Evolutionary conservation across 305 asterid species (phyloP).

Genomic region (Fraxinus angustifolia): DNA sequence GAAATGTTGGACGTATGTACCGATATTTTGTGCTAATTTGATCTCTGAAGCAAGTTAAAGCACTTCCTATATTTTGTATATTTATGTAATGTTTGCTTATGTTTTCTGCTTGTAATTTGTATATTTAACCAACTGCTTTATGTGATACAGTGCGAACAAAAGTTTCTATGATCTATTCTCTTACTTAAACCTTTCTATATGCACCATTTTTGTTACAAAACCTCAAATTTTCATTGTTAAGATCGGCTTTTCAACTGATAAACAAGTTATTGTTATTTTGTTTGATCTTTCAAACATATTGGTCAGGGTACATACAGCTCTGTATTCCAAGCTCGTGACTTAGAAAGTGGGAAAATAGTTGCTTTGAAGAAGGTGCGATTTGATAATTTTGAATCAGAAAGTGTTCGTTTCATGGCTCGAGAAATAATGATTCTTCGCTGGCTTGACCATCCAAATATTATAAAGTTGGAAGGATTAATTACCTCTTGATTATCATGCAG

Average conservation of each 20-base stretch:
- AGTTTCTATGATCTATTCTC: not conserved
- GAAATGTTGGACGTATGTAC: not conserved
- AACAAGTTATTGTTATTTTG: not conserved
- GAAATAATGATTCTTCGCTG: constrained; percentile 83
- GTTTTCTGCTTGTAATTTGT: not conserved
- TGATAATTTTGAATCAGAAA: too few species aligned
- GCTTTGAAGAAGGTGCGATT: constrained; percentile 93
- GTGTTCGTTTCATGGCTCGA: constrained; percentile 83
- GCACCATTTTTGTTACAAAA: not conserved
- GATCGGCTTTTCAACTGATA: constrained; percentile 1
- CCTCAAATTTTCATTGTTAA: not conserved
- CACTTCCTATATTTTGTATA: not conserved
- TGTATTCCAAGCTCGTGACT: constrained; percentile 86
- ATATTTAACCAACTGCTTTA: not conserved
- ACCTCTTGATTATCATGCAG: constrained; percentile 86
- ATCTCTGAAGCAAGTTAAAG: not conserved
- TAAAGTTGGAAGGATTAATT: constrained; percentile 74
- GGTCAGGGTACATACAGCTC: constrained; percentile 98
- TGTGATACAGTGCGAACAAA: not conserved
- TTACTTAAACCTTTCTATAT: not conserved
- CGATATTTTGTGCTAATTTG: not conserved
- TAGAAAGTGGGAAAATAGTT: constrained; percentile 70
- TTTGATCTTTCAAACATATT: constrained; percentile 45
- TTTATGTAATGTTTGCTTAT: not conserved
- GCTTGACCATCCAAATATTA: constrained; percentile 88